Evolutionary conservation across 495 filamentous ascomycete genomes (phyloP).

Genomic region (Penicillium tannophilum): DNA sequence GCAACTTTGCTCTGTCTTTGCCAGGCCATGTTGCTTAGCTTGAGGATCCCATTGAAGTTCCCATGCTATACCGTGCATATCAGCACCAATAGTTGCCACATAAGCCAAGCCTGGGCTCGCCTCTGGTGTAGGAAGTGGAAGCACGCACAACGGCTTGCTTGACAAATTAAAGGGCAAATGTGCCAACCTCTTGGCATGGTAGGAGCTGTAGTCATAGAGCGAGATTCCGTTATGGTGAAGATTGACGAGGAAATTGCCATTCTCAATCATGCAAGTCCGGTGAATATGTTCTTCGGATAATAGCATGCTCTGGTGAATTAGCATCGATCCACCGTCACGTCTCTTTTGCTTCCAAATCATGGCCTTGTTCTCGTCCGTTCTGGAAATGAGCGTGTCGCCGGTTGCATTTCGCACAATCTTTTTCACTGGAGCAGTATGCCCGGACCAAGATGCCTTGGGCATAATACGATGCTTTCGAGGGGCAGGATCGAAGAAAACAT

Average conservation of each 20-base stretch:
- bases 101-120: conserved; percentile 54
- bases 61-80: conserved; percentile 86
- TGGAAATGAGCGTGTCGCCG: conserved; percentile 77
- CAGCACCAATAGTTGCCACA: conserved; percentile 80
- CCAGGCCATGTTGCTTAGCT: conserved; percentile 23
- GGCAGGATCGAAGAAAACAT: conserved; percentile 79
- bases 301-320: conserved; percentile 72
- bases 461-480: conserved; percentile 63
- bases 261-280: conserved; percentile 73
- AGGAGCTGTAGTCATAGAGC: conserved; percentile 74
- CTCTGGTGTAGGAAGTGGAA: conserved; percentile 70
- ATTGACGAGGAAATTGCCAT: conserved; percentile 77
- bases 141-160: conserved; percentile 80
- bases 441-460: conserved; percentile 70
- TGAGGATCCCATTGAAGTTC: conserved; percentile 57
- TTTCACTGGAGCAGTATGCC: conserved; percentile 77
- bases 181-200: conserved; percentile 57
- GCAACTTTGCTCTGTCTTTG: conserved; percentile 28
- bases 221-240: conserved; percentile 76
- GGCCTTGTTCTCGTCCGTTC: conserved; percentile 76
- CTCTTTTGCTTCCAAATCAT: conserved; percentile 78
- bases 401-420: conserved; percentile 83
- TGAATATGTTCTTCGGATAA: conserved; percentile 75
- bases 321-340: conserved; percentile 45
- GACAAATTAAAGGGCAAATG: conserved; percentile 59